Evolutionary conservation across 1,284 basidiomycete genomes (phyloP), one percentile per base, ranked within the genome.

Genomic region (Gastroboletus turbinatus): DNA sequence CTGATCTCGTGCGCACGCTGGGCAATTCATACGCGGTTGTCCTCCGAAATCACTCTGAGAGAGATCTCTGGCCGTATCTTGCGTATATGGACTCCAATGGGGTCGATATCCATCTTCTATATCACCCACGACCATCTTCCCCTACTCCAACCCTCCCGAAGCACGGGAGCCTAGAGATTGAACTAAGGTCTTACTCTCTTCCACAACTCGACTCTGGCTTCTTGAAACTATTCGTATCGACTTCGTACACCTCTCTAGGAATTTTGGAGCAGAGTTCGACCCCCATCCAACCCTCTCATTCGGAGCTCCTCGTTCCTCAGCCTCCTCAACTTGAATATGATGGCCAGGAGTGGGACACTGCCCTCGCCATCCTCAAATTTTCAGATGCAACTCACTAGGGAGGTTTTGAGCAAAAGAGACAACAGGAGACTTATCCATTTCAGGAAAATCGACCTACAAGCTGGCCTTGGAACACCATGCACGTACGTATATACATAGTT

Each of bases 191-290:
- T 1, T 64, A 73, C 16, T 63, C 69, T 25, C 72, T 77, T 56
- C 64, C 65, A 3, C 65, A 72, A 30, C 66, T 64, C 40, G 75
- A 75, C 38, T 70, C 71, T 0, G 75, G 76, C 17, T 81, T 79
- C 62, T 60, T 80, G 50, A 80, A 80, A 56, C 56, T 81, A 13
- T 79, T 80, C 60, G 68, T 80, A 11, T 79, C 78, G 16, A 76
- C 77, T 8, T 66, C 65, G 13, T 78, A 75, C 57, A 75, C 75
- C 4, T 76, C 76, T 3, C 70, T 80, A 64, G 70, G 67, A 32
- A 66, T 74, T 30, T 64, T 80, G 56, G 78, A 79, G 59, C 77
- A 80, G 54, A 63, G 66, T 47, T 59, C 64, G 29, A 65, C 62
- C 2, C 58, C 63, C n/a, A 35, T 46, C 29, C 60, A 70, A 40